Evolutionary conservation across 192 early-diverging fungal species (phyloP).

Genomic region (Coemansia sp.): DNA sequence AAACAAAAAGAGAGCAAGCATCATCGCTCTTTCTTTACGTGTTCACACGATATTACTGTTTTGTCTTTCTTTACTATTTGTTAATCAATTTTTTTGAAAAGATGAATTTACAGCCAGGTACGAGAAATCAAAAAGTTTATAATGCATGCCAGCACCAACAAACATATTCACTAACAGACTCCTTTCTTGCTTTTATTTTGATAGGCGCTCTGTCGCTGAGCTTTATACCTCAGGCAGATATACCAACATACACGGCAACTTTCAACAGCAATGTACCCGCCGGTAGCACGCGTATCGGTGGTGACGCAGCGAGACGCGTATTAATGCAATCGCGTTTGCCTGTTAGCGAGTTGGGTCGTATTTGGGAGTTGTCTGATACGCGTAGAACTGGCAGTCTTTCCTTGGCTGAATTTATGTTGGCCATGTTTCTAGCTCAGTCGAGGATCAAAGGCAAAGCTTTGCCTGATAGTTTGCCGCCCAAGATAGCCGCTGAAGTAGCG

Average conservation of each 20-base stretch:
- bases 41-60: background rate
- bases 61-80: background rate
- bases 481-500: slow-evolving; percentile 56
- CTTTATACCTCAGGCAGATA: slow-evolving; percentile 40
- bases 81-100: background rate
- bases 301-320: slow-evolving; percentile 59
- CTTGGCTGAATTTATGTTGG: slow-evolving; percentile 68
- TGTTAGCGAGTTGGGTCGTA: slow-evolving; percentile 60
- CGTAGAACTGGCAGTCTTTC: slow-evolving; percentile 58
- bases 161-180: background rate
- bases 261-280: slow-evolving; percentile 30
- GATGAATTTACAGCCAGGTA: slow-evolving; percentile 11
- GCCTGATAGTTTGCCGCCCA: slow-evolving; percentile 59
- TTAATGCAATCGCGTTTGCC: slow-evolving; percentile 63
- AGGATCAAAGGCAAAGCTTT: slow-evolving; percentile 61
- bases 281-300: slow-evolving; percentile 41
- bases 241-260: slow-evolving; percentile 25
- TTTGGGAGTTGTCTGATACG: slow-evolving; percentile 69
- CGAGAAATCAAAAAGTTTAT: background rate
- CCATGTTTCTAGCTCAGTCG: slow-evolving; percentile 68
- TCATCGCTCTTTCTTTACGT: background rate
- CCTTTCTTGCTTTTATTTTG: background rate
- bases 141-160: background rate
- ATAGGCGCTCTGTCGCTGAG: slow-evolving; percentile 35
- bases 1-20: too few species aligned